Base-by-base conservation (phyloP, 768 basidiomycete genomes). In the Tricholoma furcatifolium region DNA sequence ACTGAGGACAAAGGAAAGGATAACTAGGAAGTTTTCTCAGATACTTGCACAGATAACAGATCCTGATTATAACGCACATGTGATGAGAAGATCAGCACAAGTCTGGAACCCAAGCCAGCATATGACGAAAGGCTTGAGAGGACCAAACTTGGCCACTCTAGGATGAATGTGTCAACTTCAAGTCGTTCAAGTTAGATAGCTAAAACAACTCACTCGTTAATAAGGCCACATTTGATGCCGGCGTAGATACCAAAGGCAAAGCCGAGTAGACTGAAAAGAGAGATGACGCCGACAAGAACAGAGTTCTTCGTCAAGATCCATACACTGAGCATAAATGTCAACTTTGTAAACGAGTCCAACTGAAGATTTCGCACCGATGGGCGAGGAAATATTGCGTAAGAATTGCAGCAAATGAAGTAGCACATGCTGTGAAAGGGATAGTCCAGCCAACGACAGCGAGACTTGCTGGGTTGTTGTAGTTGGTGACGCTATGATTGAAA, bases 381-480 rank as follows among this genome's bases (percentile, higher is more conserved):
- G 68, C 73, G 23, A 81, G 66, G 65, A 78, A 81, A 32, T 65
- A 48, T 55, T 83, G 81, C 0, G 80, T 79, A n/a, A 79, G 66
- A 30, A 81, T 60, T 0, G 79, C 80, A 15, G 77, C 72, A 6
- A 78, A 60, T 1, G 77, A 66, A 6, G 73, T 79, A 5, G 73
- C 76, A 18, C 73, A 63, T 4, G 80, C 75, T 0, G 79, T 81
- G 50, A 81, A 78, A 2, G 75, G 74, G 41, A 79, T 76, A 3
- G 74, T 75, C 79, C 80, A 82, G n/a, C 64, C 64, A 44, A 72
- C 70, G 36, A 61, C 56, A 2, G 63, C 65, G 10, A 76, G 67
- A 46, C 61, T 67, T 5, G 62, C 68, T 5, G 72, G 73, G 38
- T 76, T 74, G 24, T 57, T 59, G 57, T 70, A 75, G 55, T 77